Evolutionary conservation across 2,329 filamentous ascomycete species (phyloP).

Genomic region (Phyllosticta citribraziliensis): DNA sequence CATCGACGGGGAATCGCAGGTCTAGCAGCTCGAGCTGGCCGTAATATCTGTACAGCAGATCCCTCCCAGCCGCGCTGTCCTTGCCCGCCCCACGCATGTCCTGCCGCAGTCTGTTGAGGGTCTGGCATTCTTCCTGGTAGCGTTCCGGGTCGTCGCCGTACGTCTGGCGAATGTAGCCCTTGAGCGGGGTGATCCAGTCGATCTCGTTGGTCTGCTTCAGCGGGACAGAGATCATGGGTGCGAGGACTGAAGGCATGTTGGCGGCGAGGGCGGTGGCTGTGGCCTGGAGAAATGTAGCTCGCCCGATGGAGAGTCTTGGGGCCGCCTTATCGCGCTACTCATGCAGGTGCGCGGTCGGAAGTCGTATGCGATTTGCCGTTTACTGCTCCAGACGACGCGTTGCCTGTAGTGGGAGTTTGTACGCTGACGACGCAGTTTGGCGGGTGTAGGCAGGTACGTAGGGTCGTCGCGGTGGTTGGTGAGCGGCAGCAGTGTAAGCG

Average conservation of each 20-base stretch:
- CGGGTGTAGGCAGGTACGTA: background rate
- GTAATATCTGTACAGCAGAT: constrained; percentile 94
- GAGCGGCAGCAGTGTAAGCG: background rate
- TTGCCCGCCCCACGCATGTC: constrained; percentile 97
- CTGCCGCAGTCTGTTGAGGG: constrained; percentile 87
- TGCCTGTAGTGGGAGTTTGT: background rate
- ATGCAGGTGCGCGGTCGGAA: background rate
- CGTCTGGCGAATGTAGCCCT: constrained; percentile 82
- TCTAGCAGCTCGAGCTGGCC: constrained; percentile 93
- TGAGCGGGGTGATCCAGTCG: constrained; percentile 89
- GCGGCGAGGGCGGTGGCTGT: background rate
- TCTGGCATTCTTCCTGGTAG: constrained; percentile 90
- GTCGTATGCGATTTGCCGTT: background rate
- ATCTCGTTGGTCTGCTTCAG: constrained; percentile 94
- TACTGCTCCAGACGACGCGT: background rate
- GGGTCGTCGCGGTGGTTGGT: background rate
- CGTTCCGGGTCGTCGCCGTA: constrained; percentile 96
- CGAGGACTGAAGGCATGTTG: constrained; percentile 43
- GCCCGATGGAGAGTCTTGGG: background rate
- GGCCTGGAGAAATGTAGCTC: constrained; percentile 1
- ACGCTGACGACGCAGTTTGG: background rate
- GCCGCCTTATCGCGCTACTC: background rate
- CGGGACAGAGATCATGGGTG: constrained; percentile 91
- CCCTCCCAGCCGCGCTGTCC: constrained; percentile 86
- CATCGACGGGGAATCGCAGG: constrained; percentile 89